These are phyloP conservation scores for Fusarium buxicola DNA, from an alignment of 2,329 filamentous ascomycete species.

Conservation along the genomic window DNA sequence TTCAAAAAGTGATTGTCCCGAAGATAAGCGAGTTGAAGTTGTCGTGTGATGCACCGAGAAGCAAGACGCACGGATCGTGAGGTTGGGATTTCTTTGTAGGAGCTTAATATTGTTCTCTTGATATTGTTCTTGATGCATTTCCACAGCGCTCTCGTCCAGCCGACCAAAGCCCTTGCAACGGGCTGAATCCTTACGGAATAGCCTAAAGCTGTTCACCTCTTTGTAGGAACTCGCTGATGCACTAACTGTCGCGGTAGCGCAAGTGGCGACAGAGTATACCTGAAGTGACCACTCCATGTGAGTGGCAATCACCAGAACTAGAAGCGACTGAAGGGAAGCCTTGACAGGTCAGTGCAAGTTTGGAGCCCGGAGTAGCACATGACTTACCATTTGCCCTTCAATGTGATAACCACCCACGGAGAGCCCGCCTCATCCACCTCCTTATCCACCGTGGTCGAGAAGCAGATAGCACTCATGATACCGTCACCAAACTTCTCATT, in stretches of 20 bases:
- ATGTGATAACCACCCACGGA: slow-evolving; percentile 85
- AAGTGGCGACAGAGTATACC: not conserved
- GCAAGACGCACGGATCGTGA: slow-evolving; percentile 16
- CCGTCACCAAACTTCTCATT: slow-evolving; percentile 96
- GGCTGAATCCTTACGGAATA: too few species aligned
- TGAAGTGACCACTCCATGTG: not conserved
- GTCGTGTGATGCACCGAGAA: slow-evolving; percentile 13
- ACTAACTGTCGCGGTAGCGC: not conserved
- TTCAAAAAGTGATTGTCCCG: not conserved
- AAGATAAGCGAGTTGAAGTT: not conserved
- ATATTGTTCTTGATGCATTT: slow-evolving; percentile 33
- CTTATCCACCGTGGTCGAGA: slow-evolving; percentile 92
- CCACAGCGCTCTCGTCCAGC: slow-evolving; percentile 13
- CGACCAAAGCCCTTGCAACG: not conserved
- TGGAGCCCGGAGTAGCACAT: not conserved
- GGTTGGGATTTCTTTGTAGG: slow-evolving; percentile 30
- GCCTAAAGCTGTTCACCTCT: not conserved
- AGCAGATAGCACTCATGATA: slow-evolving; percentile 96
- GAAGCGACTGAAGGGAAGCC: slow-evolving; percentile 51
- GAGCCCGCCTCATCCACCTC: slow-evolving; percentile 86
- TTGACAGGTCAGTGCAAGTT: slow-evolving; percentile 23
- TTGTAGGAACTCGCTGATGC: not conserved
- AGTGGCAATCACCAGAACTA: slow-evolving; percentile 15
- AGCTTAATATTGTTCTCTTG: slow-evolving; percentile 48
- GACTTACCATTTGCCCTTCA: slow-evolving; percentile 84